phyloP scores from a whole-genome alignment of 169 alveolate genomes.

The Neospora caninum region DNA sequence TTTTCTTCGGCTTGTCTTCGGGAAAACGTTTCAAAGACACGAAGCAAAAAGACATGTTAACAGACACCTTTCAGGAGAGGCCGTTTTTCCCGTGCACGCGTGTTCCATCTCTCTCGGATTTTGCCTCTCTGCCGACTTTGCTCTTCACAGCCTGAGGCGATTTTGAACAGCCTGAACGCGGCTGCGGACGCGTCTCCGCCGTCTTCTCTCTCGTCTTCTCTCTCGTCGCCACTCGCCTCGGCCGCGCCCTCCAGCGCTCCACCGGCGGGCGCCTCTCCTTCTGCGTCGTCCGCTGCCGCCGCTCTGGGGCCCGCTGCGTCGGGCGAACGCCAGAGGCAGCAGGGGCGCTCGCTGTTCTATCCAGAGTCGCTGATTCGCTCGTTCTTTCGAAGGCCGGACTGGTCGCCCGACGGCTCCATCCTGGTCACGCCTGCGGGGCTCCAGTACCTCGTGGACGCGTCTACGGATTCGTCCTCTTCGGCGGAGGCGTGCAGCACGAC shows the following conservation, averaged over 20 bases:
- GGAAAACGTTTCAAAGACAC: too few relatives aligned
- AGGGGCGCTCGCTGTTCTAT: slow-evolving; percentile 77
- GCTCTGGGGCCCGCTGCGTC: not conserved
- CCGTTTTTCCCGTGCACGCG: too few relatives aligned
- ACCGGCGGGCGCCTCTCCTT: not conserved
- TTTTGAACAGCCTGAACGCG: not conserved
- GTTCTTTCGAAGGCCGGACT: slow-evolving; percentile 88
- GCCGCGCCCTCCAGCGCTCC: not conserved
- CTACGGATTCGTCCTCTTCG: not conserved
- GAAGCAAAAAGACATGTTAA: too few relatives aligned
- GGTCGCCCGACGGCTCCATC: slow-evolving; percentile 90
- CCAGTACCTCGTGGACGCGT: slow-evolving; percentile 59
- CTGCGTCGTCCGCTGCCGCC: not conserved
- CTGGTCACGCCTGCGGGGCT: slow-evolving; percentile 89
- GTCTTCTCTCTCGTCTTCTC: not conserved
- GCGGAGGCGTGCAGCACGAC: slow-evolving; percentile 12
- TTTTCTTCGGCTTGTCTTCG: too few relatives aligned
- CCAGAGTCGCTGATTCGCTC: slow-evolving; percentile 86
- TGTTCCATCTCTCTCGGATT: too few relatives aligned
- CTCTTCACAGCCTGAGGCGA: not conserved
- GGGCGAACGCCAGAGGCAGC: not conserved
- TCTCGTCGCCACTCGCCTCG: too few relatives aligned
- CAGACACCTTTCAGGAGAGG: too few relatives aligned
- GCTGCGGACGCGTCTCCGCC: not conserved
- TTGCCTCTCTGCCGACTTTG: not conserved